A percentile compares a stretch with the other conserved stretches of the same genome.
Conservation (phyloP, 768 basidiomycete genomes). For the Tremella yokohamensis region DNA sequence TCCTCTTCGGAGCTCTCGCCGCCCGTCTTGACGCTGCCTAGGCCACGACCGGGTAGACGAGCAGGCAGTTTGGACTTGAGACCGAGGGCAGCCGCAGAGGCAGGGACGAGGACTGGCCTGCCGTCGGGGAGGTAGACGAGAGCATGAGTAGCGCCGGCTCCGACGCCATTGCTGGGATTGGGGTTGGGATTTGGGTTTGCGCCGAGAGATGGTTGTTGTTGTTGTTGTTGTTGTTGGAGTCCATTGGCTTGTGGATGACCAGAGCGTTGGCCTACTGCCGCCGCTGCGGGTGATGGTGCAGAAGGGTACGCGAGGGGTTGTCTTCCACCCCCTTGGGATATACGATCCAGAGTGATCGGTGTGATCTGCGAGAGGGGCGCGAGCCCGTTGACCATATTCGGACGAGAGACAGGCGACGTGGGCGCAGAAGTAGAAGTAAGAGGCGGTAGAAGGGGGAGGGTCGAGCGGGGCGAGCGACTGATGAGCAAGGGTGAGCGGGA, state of each 20-base stretch:
- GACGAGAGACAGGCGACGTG: constrained; percentile 6
- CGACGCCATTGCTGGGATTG: background rate
- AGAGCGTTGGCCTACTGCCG: background rate
- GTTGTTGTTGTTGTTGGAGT: constrained; percentile 2
- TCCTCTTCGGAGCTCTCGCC: constrained; percentile 14
- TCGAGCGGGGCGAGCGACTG: too few species aligned
- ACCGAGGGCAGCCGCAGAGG: background rate
- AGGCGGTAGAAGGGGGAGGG: too few species aligned
- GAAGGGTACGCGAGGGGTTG: background rate
- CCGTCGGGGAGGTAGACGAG: constrained; percentile 7
- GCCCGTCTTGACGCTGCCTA: constrained; percentile 1
- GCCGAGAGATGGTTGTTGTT: background rate
- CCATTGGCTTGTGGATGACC: background rate
- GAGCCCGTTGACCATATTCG: background rate
- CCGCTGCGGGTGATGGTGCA: background rate
- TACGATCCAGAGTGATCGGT: constrained; percentile 6
- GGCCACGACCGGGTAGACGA: background rate
- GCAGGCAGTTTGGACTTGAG: background rate
- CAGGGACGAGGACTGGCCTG: too few species aligned
- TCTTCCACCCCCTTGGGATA: background rate
- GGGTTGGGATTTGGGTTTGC: background rate
- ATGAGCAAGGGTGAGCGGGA: too few species aligned
- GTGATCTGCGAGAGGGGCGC: constrained; percentile 16
- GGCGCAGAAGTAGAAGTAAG: constrained; percentile 7
- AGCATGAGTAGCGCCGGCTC: background rate